Conservation (phyloP, 1,284 basidiomycete species). For the Ceratobasidium sp. region DNA sequence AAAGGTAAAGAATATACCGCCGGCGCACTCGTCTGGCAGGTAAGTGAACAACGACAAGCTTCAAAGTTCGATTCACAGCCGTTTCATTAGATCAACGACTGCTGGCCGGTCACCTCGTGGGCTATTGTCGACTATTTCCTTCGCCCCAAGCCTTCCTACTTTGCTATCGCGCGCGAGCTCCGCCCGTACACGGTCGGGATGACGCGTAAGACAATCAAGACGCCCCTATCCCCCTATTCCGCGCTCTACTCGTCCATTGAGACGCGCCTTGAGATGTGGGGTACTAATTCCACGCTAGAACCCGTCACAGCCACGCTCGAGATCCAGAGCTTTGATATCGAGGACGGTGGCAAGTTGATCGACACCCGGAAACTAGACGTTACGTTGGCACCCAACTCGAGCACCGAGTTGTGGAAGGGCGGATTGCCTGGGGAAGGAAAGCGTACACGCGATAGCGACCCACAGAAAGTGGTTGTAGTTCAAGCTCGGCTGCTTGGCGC, state of each 20-base stretch:
- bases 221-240: slow-evolving; percentile 43
- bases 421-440: slow-evolving; percentile 71
- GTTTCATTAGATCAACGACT: slow-evolving; percentile 66
- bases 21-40: slow-evolving; percentile 87
- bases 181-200: slow-evolving; percentile 82
- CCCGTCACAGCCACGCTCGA: slow-evolving; percentile 57
- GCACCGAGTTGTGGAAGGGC: slow-evolving; percentile 83
- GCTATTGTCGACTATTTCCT: slow-evolving; percentile 78
- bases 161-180: slow-evolving; percentile 77
- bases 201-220: slow-evolving; percentile 79
- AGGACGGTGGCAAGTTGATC: slow-evolving; percentile 48
- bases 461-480: slow-evolving; percentile 77
- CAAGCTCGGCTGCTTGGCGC: slow-evolving; percentile 75
- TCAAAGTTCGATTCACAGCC: no score
- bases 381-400: slow-evolving; percentile 77
- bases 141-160: slow-evolving; percentile 81
- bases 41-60: slow-evolving; percentile 51
- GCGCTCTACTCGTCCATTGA: slow-evolving; percentile 46
- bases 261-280: slow-evolving; percentile 64
- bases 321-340: slow-evolving; percentile 62
- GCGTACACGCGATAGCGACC: slow-evolving; percentile 75
- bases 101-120: slow-evolving; percentile 79
- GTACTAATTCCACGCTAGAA: slow-evolving; percentile 60
- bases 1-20: slow-evolving; percentile 76
- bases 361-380: slow-evolving; percentile 67